Percentiles rank a stretch among this genome's conserved stretches.
phyloP scores from a whole-genome alignment of 768 basidiomycete genomes.

The Fistulinella prunicolor region DNA sequence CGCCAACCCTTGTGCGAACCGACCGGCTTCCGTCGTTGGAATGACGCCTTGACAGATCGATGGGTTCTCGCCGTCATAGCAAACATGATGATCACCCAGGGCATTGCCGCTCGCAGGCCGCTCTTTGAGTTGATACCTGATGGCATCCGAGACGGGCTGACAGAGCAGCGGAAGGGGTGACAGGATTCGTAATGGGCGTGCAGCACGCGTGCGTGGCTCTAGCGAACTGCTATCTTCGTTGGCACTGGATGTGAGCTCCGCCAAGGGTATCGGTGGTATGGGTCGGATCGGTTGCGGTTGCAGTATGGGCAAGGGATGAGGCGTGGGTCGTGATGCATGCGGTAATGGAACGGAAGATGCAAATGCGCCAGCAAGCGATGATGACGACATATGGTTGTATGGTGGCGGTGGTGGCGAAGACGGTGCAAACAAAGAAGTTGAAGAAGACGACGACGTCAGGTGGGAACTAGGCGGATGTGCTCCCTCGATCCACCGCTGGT shows the following conservation, averaged over 20 bases:
- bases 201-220: too few species aligned
- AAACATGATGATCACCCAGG: constrained; percentile 10
- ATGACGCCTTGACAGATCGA: constrained; percentile 20
- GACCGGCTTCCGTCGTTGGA: constrained; percentile 2
- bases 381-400: constrained; percentile 18
- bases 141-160: constrained; percentile 32
- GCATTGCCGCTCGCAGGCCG: constrained; percentile 1
- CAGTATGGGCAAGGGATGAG: constrained; percentile 24
- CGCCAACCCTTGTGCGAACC: constrained; percentile 19
- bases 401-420: constrained; percentile 11
- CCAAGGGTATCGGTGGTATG: constrained; percentile 32
- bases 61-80: constrained; percentile 11
- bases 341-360: constrained; percentile 12
- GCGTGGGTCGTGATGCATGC: constrained; percentile 11
- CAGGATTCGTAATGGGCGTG: constrained; percentile 9
- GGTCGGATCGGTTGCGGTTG: constrained; percentile 35
- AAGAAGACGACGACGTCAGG: constrained; percentile 13
- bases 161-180: constrained; percentile 34
- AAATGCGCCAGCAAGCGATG: constrained; percentile 30
- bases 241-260: constrained; percentile 25
- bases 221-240: constrained; percentile 9
- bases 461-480: constrained; percentile 8
- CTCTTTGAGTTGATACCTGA: constrained; percentile 29
- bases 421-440: constrained; percentile 19
- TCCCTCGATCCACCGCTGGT: constrained; percentile 20